Evolutionary conservation across 2,329 filamentous ascomycete species (phyloP), one percentile per base, ranked within the genome.

Genomic region (Penicillium sp.): DNA sequence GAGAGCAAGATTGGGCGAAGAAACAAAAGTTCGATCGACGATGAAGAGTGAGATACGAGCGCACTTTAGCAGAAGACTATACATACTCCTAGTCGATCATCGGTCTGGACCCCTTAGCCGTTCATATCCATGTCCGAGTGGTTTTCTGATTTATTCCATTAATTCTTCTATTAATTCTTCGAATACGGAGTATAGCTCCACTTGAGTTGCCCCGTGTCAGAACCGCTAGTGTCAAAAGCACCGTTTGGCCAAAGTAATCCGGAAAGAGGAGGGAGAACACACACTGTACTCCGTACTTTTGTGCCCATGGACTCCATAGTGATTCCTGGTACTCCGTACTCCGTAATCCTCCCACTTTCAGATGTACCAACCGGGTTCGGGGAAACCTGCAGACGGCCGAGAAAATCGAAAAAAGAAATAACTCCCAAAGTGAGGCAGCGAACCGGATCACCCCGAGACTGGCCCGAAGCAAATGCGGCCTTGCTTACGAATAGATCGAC

Each of bases 361-460:
- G 13, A 36, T n/a, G 34, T 36, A 14, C n/a, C 13, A 36, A n/a
- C 34, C 24, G 24, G 24, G 54, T 52, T 61, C 45, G 44, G 10
- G 21, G 43, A 50, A 47, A 39, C 29, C 36, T 50, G 53, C 46
- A 56, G 34, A 54, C 34, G 50, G 48, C 45, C 27, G 57, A 46
- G 46, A 53, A 27, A 36, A 36, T 36, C 34, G 32, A 36, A n/a
- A 53, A 54, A 48, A 55, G 53, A 52, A 50, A 57, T 56, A 57
- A 44, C 29, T 49, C 41, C 38, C 38, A 69, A 71, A 72, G 66
- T 72, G 70, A 72, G 67, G 70, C 70, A 67, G 67, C 70, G 67
- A 73, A 71, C 68, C 70, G 70, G 70, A 72, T 69, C 53, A 54
- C 54, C 50, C 57, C 50, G 57, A 58, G 36, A 16, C 9, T 47